Conservation (phyloP, 257 asterid species). For the Vinca minor region DNA sequence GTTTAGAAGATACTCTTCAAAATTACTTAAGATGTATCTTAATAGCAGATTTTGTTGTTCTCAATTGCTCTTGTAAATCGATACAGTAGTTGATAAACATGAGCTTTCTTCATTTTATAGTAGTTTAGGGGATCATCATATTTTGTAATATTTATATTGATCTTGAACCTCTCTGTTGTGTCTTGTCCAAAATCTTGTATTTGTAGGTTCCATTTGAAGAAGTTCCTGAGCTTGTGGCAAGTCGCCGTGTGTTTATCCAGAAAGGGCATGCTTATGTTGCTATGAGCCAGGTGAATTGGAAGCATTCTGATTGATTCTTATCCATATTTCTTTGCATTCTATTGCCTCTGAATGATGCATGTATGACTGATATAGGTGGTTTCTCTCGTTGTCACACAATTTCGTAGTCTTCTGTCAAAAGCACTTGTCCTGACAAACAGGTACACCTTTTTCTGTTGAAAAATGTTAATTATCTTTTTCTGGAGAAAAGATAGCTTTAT, state of each 20-base stretch:
- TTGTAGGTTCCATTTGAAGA: constrained; percentile 90
- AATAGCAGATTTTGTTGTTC: background rate
- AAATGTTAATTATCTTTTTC: constrained; percentile 2
- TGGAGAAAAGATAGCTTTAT: background rate
- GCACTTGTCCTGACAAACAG: constrained; percentile 92
- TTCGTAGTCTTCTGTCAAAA: constrained; percentile 80
- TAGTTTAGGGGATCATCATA: background rate
- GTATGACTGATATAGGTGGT: constrained; percentile 49
- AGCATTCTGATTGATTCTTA: constrained; percentile 16
- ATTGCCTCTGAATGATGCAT: constrained; percentile 14
- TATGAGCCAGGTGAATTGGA: constrained; percentile 57
- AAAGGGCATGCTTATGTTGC: constrained; percentile 93
- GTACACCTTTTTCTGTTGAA: constrained; percentile 26
- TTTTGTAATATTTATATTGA: constrained; percentile 10
- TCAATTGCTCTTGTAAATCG: background rate
- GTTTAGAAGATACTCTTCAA: background rate
- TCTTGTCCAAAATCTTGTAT: constrained; percentile 14
- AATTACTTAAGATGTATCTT: background rate
- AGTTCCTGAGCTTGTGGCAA: constrained; percentile 90
- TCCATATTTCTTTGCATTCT: constrained; percentile 9
- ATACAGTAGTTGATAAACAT: background rate
- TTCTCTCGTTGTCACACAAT: constrained; percentile 68
- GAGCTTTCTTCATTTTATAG: background rate
- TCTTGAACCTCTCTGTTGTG: constrained; percentile 4
- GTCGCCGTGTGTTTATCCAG: constrained; percentile 62